Conservation (phyloP, 805 yeast genomes). For the Candida yuanshanica region DNA sequence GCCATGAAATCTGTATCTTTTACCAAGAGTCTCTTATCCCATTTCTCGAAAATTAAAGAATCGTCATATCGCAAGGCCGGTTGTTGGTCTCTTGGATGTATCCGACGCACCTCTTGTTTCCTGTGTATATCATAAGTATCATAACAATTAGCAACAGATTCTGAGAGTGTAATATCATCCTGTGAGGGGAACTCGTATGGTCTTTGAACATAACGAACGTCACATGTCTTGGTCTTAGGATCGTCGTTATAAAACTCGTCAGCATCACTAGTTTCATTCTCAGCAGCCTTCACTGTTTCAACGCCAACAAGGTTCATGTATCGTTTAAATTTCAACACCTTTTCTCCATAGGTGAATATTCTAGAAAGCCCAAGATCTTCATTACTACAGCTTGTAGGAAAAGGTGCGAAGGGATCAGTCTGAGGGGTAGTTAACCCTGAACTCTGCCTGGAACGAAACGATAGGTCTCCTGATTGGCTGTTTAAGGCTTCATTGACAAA, state of each 20-base stretch:
- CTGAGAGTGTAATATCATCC: slow-evolving; percentile 7
- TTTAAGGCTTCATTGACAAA: not conserved
- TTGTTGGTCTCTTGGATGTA: not conserved
- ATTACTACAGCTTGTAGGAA: not conserved
- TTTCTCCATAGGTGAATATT: slow-evolving; percentile 12
- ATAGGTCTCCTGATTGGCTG: not conserved
- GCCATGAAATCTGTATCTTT: slow-evolving; percentile 1
- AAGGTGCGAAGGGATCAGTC: slow-evolving; percentile 1
- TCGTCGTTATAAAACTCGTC: slow-evolving; percentile 14
- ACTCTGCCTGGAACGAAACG: not conserved
- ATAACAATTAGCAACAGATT: slow-evolving; percentile 7
- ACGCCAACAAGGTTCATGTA: slow-evolving; percentile 12
- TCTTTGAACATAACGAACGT: slow-evolving; percentile 5
- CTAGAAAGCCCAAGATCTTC: slow-evolving; percentile 1
- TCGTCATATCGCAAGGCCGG: slow-evolving; percentile 14
- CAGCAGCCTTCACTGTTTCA: slow-evolving; percentile 5
- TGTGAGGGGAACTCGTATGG: slow-evolving; percentile 5
- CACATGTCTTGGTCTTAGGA: slow-evolving; percentile 2
- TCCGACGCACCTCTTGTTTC: slow-evolving; percentile 3
- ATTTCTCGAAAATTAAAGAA: slow-evolving; percentile 3
- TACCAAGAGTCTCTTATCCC: not conserved
- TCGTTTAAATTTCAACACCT: slow-evolving; percentile 8
- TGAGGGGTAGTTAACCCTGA: slow-evolving; percentile 7
- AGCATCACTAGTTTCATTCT: slow-evolving; percentile 11
- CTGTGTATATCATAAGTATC: slow-evolving; percentile 16